These are phyloP conservation scores for Globisporangium nunn DNA, from an alignment of 352 stramenopile species.

Conservation along the genomic window DNA sequence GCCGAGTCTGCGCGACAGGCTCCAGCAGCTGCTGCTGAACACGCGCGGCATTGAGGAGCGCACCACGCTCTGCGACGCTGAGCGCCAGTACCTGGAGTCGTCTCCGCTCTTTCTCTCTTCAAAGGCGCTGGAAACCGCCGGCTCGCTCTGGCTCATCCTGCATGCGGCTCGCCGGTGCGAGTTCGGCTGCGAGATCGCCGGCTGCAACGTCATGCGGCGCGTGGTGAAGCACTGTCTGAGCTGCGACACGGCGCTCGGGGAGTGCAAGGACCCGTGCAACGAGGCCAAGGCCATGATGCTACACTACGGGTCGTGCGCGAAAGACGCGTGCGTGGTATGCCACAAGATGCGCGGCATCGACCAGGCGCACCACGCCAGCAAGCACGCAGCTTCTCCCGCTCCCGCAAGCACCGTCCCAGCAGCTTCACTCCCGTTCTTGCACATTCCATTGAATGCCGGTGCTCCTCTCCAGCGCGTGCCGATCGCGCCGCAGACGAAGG, in stretches of 20 bases:
- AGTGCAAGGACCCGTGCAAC: slow-evolving; percentile 63
- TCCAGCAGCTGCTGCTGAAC: slow-evolving; percentile 14
- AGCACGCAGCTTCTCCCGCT: slow-evolving; percentile 13
- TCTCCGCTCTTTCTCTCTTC: slow-evolving; percentile 45
- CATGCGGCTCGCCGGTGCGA: slow-evolving; percentile 36
- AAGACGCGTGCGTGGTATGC: slow-evolving; percentile 42
- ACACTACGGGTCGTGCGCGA: slow-evolving; percentile 53
- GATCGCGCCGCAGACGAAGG: slow-evolving; percentile 12
- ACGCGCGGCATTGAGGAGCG: neutral
- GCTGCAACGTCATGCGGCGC: slow-evolving; percentile 63
- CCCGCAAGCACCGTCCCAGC: neutral
- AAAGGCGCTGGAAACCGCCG: slow-evolving; percentile 51
- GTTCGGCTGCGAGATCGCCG: slow-evolving; percentile 40
- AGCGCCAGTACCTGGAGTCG: slow-evolving; percentile 42
- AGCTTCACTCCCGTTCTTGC: slow-evolving; percentile 12
- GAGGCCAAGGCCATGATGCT: slow-evolving; percentile 74
- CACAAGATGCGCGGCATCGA: slow-evolving; percentile 65
- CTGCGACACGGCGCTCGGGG: slow-evolving; percentile 51
- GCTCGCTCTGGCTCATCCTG: slow-evolving; percentile 65
- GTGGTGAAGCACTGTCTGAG: slow-evolving; percentile 56
- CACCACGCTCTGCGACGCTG: slow-evolving; percentile 27
- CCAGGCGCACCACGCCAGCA: slow-evolving; percentile 47
- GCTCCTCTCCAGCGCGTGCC: slow-evolving; percentile 1
- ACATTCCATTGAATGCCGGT: slow-evolving; percentile 6
- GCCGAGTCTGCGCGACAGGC: slow-evolving; percentile 15